phyloP scores from a whole-genome alignment of 164 flowering plant genomes.

The grape (Vitis vinifera) region DNA sequence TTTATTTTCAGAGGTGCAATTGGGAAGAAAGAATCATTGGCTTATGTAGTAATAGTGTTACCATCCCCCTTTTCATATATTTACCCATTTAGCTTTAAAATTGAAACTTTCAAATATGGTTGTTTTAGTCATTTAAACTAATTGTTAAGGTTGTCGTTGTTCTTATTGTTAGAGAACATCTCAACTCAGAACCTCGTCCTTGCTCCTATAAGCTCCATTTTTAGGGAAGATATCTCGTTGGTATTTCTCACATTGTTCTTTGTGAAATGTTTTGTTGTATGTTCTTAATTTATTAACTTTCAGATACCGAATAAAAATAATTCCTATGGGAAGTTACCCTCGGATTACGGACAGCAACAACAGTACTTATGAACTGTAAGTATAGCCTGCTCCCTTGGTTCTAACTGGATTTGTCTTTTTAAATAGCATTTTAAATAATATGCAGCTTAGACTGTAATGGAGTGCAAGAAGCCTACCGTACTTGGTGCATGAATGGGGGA shows the following conservation, averaged over 20 bases:
- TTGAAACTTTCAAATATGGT: neutral
- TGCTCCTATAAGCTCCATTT: too few relatives aligned
- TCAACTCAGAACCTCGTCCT: too few relatives aligned
- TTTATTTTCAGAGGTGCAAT: neutral
- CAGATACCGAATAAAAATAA: constrained; percentile 87
- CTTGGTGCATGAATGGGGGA: neutral
- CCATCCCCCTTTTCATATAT: neutral
- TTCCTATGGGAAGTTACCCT: constrained; percentile 98
- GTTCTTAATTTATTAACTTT: constrained; percentile 36
- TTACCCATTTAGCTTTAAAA: neutral
- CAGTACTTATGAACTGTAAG: constrained; percentile 93
- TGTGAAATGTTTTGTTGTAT: neutral
- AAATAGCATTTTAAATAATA: neutral
- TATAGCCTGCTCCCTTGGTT: constrained; percentile 7
- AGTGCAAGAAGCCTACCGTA: neutral
- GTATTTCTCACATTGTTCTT: neutral
- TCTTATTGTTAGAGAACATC: too few relatives aligned
- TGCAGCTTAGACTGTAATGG: neutral
- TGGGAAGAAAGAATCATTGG: too few relatives aligned
- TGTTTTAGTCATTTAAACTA: neutral
- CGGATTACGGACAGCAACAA: constrained; percentile 85
- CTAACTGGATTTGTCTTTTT: neutral
- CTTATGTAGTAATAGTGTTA: neutral
- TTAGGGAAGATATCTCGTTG: too few relatives aligned
- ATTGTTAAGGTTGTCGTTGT: too few relatives aligned